phyloP scores from a whole-genome alignment of 2,329 filamentous ascomycete genomes.

The Cladosporium halotolerans region DNA sequence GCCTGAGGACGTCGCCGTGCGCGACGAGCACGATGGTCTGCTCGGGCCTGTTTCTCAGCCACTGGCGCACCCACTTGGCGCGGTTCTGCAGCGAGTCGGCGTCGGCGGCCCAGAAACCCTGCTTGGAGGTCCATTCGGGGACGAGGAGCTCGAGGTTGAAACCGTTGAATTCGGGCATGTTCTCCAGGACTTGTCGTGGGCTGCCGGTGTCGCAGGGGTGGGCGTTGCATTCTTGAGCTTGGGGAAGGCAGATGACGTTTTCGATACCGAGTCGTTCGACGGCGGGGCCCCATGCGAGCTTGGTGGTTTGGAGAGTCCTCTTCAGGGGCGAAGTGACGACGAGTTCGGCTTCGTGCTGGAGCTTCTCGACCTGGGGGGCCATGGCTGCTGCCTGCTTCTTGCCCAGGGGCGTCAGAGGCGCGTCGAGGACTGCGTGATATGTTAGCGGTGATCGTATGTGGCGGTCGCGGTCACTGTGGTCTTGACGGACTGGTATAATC shows the following conservation, averaged over 20 bases:
- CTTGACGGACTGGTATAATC: constrained; percentile 26
- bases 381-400: constrained; percentile 30
- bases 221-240: constrained; percentile 30
- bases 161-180: constrained; percentile 23
- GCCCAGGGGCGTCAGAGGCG: constrained; percentile 28
- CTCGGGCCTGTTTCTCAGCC: constrained; percentile 26
- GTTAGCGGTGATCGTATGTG: background rate
- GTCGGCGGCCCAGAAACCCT: constrained; percentile 25
- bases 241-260: constrained; percentile 25
- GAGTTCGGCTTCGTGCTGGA: constrained; percentile 24
- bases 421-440: constrained; percentile 23
- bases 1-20: constrained; percentile 28
- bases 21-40: constrained; percentile 29
- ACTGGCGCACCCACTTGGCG: constrained; percentile 27
- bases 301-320: constrained; percentile 29
- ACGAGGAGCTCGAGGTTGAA: constrained; percentile 25
- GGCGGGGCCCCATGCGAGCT: constrained; percentile 24
- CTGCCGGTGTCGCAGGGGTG: constrained; percentile 29
- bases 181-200: constrained; percentile 18
- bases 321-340: constrained; percentile 27
- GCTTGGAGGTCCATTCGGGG: constrained; percentile 28
- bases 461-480: background rate
- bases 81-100: constrained; percentile 17
- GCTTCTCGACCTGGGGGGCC: constrained; percentile 18
- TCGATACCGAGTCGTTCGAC: constrained; percentile 22